Evolutionary conservation across 2,329 filamentous ascomycete species (phyloP).

Genomic region (Kalaharituber pfeilii): DNA sequence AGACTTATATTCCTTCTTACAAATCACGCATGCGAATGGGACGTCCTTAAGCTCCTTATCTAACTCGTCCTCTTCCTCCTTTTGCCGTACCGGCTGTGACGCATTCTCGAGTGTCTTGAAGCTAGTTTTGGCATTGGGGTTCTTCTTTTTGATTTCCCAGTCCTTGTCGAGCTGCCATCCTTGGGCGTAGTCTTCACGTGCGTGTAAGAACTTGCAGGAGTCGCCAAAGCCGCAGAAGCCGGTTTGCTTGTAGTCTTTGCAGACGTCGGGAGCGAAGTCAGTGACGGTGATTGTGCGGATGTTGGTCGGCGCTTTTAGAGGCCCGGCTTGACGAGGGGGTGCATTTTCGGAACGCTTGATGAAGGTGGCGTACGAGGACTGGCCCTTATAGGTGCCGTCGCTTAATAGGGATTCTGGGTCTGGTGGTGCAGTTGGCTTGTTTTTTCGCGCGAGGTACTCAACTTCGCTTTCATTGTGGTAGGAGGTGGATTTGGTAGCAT

Average conservation of each 20-base stretch:
- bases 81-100: background rate
- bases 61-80: constrained; percentile 39
- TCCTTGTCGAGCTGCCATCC: constrained; percentile 92
- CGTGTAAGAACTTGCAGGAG: constrained; percentile 65
- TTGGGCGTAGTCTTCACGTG: constrained; percentile 62
- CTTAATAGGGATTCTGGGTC: background rate
- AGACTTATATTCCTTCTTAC: constrained; percentile 56
- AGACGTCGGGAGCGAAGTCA: constrained; percentile 83
- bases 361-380: constrained; percentile 54
- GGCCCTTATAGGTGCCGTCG: constrained; percentile 54
- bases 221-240: constrained; percentile 58
- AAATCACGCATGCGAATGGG: constrained; percentile 74
- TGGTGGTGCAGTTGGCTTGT: background rate
- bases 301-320: constrained; percentile 74
- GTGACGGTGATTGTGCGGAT: constrained; percentile 78
- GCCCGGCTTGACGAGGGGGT: constrained; percentile 46
- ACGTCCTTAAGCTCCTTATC: constrained; percentile 63
- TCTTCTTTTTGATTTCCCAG: constrained; percentile 72
- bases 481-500: constrained; percentile 75
- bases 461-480: constrained; percentile 67
- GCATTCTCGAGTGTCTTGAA: constrained; percentile 25
- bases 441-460: constrained; percentile 24
- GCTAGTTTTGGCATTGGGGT: constrained; percentile 36
- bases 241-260: constrained; percentile 82
- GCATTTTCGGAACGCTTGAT: constrained; percentile 69